Conservation (phyloP, 192 early-diverging fungal genomes). For the Dispira parvispora region DNA sequence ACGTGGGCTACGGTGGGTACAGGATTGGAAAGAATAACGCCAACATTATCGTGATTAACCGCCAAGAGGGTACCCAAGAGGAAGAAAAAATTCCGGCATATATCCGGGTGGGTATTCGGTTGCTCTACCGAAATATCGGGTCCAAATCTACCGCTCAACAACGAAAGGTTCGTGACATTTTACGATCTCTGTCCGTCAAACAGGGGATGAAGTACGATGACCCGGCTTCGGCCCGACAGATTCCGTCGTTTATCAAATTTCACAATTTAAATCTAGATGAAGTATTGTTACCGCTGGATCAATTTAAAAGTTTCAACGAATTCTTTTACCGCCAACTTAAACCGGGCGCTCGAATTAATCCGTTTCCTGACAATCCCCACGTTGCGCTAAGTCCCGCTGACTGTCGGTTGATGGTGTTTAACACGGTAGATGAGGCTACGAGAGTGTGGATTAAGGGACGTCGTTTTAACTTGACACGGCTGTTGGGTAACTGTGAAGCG, state of each 20-base stretch:
- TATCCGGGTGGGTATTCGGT: constrained; percentile 59
- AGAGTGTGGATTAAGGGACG: constrained; percentile 68
- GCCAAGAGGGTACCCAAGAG: constrained; percentile 40
- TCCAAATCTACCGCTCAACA: constrained; percentile 8
- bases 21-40: constrained; percentile 43
- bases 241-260: constrained; percentile 52
- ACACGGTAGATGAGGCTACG: constrained; percentile 42
- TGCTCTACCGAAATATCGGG: constrained; percentile 50
- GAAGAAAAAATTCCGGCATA: constrained; percentile 69
- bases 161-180: constrained; percentile 20
- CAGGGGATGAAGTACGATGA: constrained; percentile 58
- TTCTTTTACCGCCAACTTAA: constrained; percentile 76
- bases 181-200: constrained; percentile 34
- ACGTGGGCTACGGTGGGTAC: constrained; percentile 45
- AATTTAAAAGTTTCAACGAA: constrained; percentile 63
- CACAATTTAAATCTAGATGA: constrained; percentile 49
- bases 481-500: constrained; percentile 31
- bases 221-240: constrained; percentile 41
- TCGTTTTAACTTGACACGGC: constrained; percentile 39
- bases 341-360: constrained; percentile 31
- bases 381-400: constrained; percentile 61
- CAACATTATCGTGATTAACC: constrained; percentile 62
- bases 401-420: constrained; percentile 49
- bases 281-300: constrained; percentile 45
- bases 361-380: constrained; percentile 23